These are phyloP conservation scores for Annulohypoxylon bovei DNA, from an alignment of 495 filamentous ascomycete species.

Conservation along the genomic window DNA sequence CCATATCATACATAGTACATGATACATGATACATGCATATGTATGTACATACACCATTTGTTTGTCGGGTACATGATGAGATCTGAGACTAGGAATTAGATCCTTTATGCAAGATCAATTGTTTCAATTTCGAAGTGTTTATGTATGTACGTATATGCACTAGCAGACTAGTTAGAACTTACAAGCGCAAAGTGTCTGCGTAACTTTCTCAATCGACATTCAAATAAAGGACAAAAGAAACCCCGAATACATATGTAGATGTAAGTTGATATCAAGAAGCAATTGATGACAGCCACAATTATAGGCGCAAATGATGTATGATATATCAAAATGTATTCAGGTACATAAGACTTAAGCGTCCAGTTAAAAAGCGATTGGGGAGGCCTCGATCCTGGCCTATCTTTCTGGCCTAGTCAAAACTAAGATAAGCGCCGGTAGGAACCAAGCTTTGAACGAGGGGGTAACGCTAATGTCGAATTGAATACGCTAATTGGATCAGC, in stretches of 20 bases:
- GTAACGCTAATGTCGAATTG: neutral
- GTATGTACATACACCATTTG: neutral
- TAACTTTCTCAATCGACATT: neutral
- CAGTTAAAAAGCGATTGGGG: slow-evolving; percentile 6
- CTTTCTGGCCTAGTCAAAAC: neutral
- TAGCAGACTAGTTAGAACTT: neutral
- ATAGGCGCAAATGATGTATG: neutral
- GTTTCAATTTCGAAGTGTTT: slow-evolving; percentile 13
- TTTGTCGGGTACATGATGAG: slow-evolving; percentile 15
- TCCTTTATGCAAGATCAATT: slow-evolving; percentile 36
- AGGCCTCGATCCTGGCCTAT: slow-evolving; percentile 19
- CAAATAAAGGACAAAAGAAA: neutral
- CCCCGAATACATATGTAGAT: too few species aligned
- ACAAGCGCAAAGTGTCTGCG: neutral
- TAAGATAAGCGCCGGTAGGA: neutral
- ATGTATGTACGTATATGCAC: neutral
- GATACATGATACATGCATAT: neutral
- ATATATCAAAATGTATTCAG: neutral
- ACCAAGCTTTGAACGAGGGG: neutral
- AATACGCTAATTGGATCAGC: slow-evolving; percentile 7
- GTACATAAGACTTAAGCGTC: too few species aligned
- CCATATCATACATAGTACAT: too few species aligned
- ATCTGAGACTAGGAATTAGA: slow-evolving; percentile 32
- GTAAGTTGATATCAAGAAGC: too few species aligned
- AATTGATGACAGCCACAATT: too few species aligned